Evolutionary conservation across 257 asterid genomes (phyloP), one percentile per base, ranked within the genome.

Genomic region (Ehretia macrophylla): DNA sequence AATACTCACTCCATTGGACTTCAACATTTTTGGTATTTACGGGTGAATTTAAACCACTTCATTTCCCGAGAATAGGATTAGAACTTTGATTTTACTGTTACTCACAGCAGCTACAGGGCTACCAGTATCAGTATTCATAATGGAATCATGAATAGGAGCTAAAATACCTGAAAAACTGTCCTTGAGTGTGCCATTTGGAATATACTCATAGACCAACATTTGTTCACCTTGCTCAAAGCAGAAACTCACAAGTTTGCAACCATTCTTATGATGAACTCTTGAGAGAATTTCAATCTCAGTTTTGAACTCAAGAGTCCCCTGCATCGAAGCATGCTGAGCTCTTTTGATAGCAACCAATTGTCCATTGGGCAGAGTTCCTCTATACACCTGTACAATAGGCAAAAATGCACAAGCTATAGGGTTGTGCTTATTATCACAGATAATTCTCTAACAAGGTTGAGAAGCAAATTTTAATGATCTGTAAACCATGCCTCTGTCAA

Each of bases 251-350:
- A 90, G 81, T 55, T 75, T 42, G 17, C 86, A 96, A 0, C 86
- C 78, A 46, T 90, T 84, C 64, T 75, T 90, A 85, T 90, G 96
- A 71, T 90, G 98, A 77, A 87, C 98, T 67, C 98, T 83, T 2
- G 98, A 87, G 71, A 90, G 98, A 69, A 87, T 91, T 77, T 90
- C 98, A 58, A 90, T 87, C 87, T 90, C 98, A 16, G 88, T 87
- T 79, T 90, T 90, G 88, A 90, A 90, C 83, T 90, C 96, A 11
- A 65, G 59, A 50, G 70, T 81, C 40, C 97, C 98, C 70, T 90
- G 96, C 68, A 61, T 74, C 0, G 98, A 85, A 53, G 94, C 86
- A 42, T 80, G 85, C 61, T 81, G 80, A 62, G 98, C 89, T 76
- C 96, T 77, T 81, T 90, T 90, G 13, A 87, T 63, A 8, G 98